phyloP scores from a whole-genome alignment of 495 filamentous ascomycete species.

The Talaromyces borbonicus region DNA sequence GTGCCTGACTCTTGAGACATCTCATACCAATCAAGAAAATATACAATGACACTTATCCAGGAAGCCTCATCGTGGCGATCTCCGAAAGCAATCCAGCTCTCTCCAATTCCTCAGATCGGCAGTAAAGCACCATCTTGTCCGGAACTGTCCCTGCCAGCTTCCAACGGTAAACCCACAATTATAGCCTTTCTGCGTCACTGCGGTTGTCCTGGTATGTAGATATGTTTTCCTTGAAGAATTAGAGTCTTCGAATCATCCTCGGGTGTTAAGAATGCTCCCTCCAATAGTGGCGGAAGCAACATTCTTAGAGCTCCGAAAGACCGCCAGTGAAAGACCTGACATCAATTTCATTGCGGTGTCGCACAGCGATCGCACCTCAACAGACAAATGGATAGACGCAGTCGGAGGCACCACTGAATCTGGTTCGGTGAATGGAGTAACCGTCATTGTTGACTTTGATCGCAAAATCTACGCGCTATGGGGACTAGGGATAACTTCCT shows the following conservation, averaged over 20 bases:
- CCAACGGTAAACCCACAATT: neutral
- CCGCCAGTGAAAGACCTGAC: neutral
- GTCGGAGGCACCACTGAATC: neutral
- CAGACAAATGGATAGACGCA: neutral
- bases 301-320: neutral
- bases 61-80: neutral
- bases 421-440: neutral
- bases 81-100: neutral
- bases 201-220: neutral
- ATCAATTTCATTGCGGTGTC: neutral
- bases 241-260: neutral
- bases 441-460: neutral
- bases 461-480: neutral
- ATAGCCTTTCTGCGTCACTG: neutral
- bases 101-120: neutral
- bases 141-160: neutral
- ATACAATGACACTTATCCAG: neutral
- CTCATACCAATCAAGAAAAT: neutral
- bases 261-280: neutral
- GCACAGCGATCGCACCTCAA: neutral
- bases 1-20: too few species aligned
- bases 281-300: neutral
- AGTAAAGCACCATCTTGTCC: neutral
- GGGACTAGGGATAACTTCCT: neutral
- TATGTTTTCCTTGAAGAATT: neutral